Evolutionary conservation across 1,284 basidiomycete genomes (phyloP), one percentile per base, ranked within the genome.

Genomic region (Sanghuangporus weigelae): DNA sequence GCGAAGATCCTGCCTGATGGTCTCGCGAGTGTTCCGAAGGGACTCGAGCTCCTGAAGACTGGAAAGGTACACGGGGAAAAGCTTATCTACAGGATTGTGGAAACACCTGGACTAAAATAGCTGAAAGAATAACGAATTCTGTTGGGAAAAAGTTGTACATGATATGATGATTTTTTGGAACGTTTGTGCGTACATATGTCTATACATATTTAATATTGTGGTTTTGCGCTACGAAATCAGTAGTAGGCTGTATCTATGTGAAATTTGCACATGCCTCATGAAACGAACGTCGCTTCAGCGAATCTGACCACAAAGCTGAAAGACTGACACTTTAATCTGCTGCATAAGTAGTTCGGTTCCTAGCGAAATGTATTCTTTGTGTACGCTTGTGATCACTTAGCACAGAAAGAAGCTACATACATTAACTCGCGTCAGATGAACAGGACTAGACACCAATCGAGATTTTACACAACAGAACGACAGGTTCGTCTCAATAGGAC

Each of bases 21-120:
- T 1, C 60, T 75, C 21, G 66, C 51, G 19, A 71, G 70, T 14
- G 72, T 74, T 7, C 55, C 65, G 35, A 71, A 72, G 48, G 73
- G 73, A 0, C 26, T 74, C 42, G 55, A 68, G 62, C 60, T 71
- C 35, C 50, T 72, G 46, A 50, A 68, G 59, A 62, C 67, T 39
- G 63, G 66, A 40, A 68, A 71, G 55, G 72, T 65, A 21, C 59
- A 60, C 39, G 71, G 69, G 10, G 70, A 72, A 57, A 76, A 76
- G 68, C 68, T 76, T 1, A 74, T 76, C 46, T 75, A 74, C 63
- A 56, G 67, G 7, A 68, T 74, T 51, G 61, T 58, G 14, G 73
- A 74, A 26, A 73, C 71, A 14, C 65, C 65, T 7, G 55, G n/a
- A 7, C n/a, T 60, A 1, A 57, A 16, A 12, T 16, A 36, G 31